These are phyloP conservation scores for Kwoniella botswanensis DNA, from an alignment of 768 basidiomycete species.

Conservation along the genomic window DNA sequence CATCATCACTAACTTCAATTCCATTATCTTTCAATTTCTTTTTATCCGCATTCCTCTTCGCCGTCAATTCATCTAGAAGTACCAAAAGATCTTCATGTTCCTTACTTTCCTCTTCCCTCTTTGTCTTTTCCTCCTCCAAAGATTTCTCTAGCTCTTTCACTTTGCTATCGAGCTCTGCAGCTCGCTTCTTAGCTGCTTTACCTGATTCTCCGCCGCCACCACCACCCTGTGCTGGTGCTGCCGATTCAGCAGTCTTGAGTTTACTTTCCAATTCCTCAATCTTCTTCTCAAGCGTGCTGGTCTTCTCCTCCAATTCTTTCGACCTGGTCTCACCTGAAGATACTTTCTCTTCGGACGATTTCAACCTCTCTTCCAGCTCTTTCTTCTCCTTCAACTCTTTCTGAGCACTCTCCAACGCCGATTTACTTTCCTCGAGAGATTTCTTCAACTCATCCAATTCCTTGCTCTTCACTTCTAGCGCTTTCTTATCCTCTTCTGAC, in stretches of 20 bases:
- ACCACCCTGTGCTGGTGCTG: background rate
- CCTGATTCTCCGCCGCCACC: conserved; percentile 12
- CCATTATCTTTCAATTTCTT: conserved; percentile 72
- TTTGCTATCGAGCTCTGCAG: conserved; percentile 24
- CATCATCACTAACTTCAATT: conserved; percentile 90
- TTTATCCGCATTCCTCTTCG: conserved; percentile 86
- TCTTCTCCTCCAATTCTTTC: conserved; percentile 21
- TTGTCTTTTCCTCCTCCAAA: conserved; percentile 66
- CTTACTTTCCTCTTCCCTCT: conserved; percentile 82
- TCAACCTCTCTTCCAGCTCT: conserved; percentile 21
- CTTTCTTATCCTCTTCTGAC: conserved; percentile 19
- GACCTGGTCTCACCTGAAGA: conserved; percentile 21
- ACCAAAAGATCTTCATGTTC: conserved; percentile 97
- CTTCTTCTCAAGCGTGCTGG: conserved; percentile 24
- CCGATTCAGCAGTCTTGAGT: conserved; percentile 13
- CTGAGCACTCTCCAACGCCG: conserved; percentile 16
- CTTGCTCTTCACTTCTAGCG: conserved; percentile 25
- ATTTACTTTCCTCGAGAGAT: conserved; percentile 13
- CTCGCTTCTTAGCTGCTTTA: conserved; percentile 29
- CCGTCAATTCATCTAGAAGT: conserved; percentile 84
- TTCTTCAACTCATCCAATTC: conserved; percentile 33
- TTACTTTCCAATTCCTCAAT: conserved; percentile 36
- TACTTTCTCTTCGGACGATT: conserved; percentile 12
- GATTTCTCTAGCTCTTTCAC: conserved; percentile 52
- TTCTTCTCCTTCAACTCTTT: conserved; percentile 20